Base-by-base conservation (phyloP, 176 grass and related monocot genomes). In the Carex cristatella region DNA sequence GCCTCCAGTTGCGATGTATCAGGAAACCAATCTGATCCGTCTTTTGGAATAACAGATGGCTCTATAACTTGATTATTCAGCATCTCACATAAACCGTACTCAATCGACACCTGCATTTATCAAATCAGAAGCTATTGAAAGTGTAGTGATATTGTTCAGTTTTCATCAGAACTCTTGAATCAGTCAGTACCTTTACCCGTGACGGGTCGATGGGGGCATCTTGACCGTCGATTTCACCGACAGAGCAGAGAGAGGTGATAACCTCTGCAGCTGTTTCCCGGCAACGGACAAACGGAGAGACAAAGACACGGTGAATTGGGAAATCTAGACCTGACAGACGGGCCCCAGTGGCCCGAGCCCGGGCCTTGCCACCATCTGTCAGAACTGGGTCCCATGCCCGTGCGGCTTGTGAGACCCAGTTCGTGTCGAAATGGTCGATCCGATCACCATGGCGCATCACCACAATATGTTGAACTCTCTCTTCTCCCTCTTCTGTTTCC, bases 11-110 rank as follows among this genome's bases (percentile, higher is more conserved):
- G 56, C 31, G 79, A 86, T 14, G 79, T 27, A 35, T 79, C 79
- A 75, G 88, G 88, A 71, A 90, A 90, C 79, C 79, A 90, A 75
- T 63, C 80, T 23, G 23, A 23, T 19, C 81, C 70, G 31, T 90
- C 80, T 49, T 40, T 64, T 62, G 88, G 88, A 84, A 65, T 46
- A 3, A 79, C 0, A 42, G 23, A 75, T 48, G 53, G n/a, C 42
- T 44, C 61, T 49, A 90, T 83, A 44, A 82, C 84, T 80, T 19
- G 68, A 8, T 85, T n/a, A 38, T 90, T 90, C 65, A 90, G 53
- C 84, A 84, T 86, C 62, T 90, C 88, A 65, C 80, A 46, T 62
- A 90, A 79, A 46, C 88, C 88, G 42, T 86, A 86, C 71, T 90
- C 88, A 56, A 90, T 84, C 19, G 88, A 81, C 19, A 84, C 80